Percentiles rank a stretch among this genome's conserved stretches.
Conservation (phyloP, 192 early-diverging fungal genomes). For the Kappamyces sp. region DNA sequence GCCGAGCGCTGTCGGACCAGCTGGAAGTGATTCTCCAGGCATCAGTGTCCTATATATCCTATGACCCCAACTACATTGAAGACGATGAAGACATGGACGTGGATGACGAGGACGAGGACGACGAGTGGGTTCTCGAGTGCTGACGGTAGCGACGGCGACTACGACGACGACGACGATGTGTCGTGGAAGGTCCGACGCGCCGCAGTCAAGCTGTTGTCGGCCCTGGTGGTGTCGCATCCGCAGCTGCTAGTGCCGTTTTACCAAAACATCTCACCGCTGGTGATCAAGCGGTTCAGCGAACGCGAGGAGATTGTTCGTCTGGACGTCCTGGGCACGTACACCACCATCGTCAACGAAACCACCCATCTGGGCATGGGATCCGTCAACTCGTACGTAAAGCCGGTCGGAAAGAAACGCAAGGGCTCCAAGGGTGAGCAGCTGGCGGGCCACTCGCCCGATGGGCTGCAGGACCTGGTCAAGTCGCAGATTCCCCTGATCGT, state of each 20-base stretch:
- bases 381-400: constrained; percentile 1
- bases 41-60: constrained; percentile 58
- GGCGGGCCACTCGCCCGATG: neutral
- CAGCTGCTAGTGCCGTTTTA: constrained; percentile 62
- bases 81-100: constrained; percentile 63
- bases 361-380: constrained; percentile 10
- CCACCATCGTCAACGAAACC: constrained; percentile 50
- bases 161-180: constrained; percentile 86
- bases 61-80: constrained; percentile 82
- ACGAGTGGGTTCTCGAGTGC: constrained; percentile 18
- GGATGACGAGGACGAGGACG: constrained; percentile 41
- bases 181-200: constrained; percentile 87
- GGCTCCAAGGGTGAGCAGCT: constrained; percentile 12
- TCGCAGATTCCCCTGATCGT: constrained; percentile 59
- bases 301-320: constrained; percentile 78
- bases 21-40: neutral
- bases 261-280: constrained; percentile 58
- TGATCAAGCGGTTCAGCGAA: constrained; percentile 75
- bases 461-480: constrained; percentile 38
- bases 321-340: constrained; percentile 71
- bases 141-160: constrained; percentile 48
- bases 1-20: neutral
- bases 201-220: constrained; percentile 62
- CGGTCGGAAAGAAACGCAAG: constrained; percentile 39
- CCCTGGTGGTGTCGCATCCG: constrained; percentile 63